These are phyloP conservation scores for Rhodotorula sp. DNA, from an alignment of 1,284 basidiomycete species.

Conservation along the genomic window DNA sequence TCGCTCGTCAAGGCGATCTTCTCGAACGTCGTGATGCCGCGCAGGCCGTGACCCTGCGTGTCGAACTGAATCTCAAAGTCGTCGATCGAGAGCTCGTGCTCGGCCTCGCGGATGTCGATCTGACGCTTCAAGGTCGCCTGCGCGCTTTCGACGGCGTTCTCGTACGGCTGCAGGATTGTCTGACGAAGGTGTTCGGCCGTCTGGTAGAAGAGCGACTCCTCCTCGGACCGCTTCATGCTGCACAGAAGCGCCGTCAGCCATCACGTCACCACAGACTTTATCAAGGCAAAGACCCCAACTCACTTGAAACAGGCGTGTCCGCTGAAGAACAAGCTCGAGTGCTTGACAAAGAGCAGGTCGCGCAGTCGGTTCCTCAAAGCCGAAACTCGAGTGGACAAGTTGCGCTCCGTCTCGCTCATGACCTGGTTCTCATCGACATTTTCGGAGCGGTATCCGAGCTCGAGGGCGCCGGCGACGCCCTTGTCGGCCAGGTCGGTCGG, in stretches of 20 bases:
- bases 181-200: conserved; percentile 30
- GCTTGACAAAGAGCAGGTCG: conserved; percentile 41
- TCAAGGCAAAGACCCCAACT: not conserved
- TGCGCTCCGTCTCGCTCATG: conserved; percentile 24
- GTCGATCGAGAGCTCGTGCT: conserved; percentile 15
- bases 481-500: not conserved
- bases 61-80: conserved; percentile 35
- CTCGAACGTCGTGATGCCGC: conserved; percentile 31
- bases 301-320: conserved; percentile 42
- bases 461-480: conserved; percentile 22
- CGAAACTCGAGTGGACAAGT: conserved; percentile 9
- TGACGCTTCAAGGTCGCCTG: conserved; percentile 3
- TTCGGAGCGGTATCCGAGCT: conserved; percentile 32
- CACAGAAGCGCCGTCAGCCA: not conserved
- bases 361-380: conserved; percentile 33
- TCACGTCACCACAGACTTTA: no score
- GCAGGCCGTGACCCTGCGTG: conserved; percentile 28
- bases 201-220: conserved; percentile 30
- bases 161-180: conserved; percentile 20
- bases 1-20: conserved; percentile 31
- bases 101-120: conserved; percentile 17
- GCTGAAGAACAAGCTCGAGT: conserved; percentile 38
- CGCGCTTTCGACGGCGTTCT: conserved; percentile 25
- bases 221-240: conserved; percentile 25
- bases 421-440: conserved; percentile 9